A percentile compares a stretch with the other conserved stretches of the same genome.
Conservation (phyloP, 305 asterid species). For the Fraxinus floribunda region DNA sequence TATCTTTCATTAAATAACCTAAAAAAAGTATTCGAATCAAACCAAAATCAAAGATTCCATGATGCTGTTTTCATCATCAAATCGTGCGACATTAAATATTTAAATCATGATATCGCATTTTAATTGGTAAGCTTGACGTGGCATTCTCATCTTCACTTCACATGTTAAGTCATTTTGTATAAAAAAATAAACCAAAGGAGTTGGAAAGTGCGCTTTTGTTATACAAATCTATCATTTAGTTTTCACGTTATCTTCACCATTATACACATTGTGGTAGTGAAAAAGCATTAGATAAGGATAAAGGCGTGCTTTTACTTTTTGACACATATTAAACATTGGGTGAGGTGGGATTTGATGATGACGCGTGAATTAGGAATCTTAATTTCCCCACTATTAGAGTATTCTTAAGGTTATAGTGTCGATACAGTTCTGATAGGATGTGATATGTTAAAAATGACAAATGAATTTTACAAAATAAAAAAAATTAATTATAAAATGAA, state of each 20-base stretch:
- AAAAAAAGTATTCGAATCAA: slow-evolving; percentile 4
- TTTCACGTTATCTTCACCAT: slow-evolving; percentile 1
- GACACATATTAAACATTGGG: slow-evolving; percentile 9
- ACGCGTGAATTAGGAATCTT: slow-evolving; percentile 13
- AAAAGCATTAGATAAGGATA: slow-evolving; percentile 20
- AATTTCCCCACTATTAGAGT: background rate
- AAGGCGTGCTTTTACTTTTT: slow-evolving; percentile 13
- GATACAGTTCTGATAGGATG: background rate
- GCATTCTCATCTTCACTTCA: slow-evolving; percentile 30
- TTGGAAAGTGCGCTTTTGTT: slow-evolving; percentile 36
- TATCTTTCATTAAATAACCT: slow-evolving; percentile 7
- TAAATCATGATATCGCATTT: slow-evolving; percentile 29
- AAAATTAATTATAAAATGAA: too few species aligned
- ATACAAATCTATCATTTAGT: slow-evolving; percentile 15
- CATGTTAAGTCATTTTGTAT: slow-evolving; percentile 30
- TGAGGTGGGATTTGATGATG: slow-evolving; percentile 26
- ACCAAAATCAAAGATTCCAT: slow-evolving; percentile 37
- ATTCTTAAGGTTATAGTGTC: background rate
- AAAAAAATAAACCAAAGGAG: slow-evolving; percentile 17
- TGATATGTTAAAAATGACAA: slow-evolving; percentile 4
- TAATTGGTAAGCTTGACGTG: slow-evolving; percentile 40
- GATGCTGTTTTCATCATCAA: slow-evolving; percentile 29
- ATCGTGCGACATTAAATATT: slow-evolving; percentile 20
- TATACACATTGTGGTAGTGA: background rate
- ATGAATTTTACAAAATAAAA: background rate